Percentiles rank a stretch among this genome's conserved stretches.
Conservation (phyloP, 164 flowering plant genomes). For the Stephania cephalantha region DNA sequence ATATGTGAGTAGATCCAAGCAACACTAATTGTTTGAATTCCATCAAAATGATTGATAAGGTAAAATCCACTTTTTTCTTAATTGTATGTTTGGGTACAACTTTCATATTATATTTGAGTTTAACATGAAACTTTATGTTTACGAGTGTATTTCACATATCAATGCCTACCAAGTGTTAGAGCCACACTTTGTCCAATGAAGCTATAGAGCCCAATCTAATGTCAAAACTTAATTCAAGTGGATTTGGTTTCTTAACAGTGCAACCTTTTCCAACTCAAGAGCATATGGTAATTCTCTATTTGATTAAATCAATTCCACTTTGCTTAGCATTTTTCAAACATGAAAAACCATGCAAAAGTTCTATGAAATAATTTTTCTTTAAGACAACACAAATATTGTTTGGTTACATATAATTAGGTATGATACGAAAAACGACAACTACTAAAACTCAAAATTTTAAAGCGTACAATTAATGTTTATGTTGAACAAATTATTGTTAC, state of each 20-base stretch:
- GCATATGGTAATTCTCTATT: background rate
- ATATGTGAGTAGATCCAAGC: constrained; percentile 1
- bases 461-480: no score
- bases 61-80: background rate
- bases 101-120: background rate
- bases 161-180: background rate
- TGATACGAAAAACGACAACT: no score
- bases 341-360: no score
- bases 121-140: background rate
- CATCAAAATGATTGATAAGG: constrained; percentile 17
- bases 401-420: no score
- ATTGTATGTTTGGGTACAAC: background rate
- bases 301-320: background rate
- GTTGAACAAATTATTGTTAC: no score
- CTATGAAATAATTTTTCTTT: no score
- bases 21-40: constrained; percentile 10
- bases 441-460: no score
- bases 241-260: background rate
- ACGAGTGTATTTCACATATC: constrained; percentile 1
- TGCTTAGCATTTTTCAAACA: no score
- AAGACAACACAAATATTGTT: no score
- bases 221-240: background rate
- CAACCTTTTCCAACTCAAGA: background rate
- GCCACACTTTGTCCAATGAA: background rate
- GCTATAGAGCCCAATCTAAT: background rate